Conservation (phyloP, 1,284 basidiomycete species). For the Leccinum cinnamomeum region DNA sequence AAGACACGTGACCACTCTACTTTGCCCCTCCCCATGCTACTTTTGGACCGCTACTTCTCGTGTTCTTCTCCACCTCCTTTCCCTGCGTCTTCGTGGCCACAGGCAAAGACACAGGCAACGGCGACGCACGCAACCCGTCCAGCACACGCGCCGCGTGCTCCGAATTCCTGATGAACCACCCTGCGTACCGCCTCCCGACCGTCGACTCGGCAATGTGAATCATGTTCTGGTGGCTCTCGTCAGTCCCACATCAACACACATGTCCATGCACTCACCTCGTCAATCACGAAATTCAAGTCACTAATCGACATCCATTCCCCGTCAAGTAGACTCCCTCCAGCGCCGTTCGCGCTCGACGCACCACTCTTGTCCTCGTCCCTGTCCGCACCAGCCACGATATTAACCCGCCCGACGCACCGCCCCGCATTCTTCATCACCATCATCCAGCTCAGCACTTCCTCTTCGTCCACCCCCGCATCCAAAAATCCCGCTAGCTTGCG, state of each 20-base stretch:
- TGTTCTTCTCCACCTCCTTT: conserved; percentile 21
- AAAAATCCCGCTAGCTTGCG: conserved; percentile 91
- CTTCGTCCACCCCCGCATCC: conserved; percentile 74
- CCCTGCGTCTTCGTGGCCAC: conserved; percentile 12
- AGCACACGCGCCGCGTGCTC: conserved; percentile 85
- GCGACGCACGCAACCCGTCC: conserved; percentile 72
- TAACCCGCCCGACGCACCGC: conserved; percentile 63
- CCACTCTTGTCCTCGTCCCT: conserved; percentile 27
- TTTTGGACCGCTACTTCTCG: conserved; percentile 40
- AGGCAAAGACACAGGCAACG: conserved; percentile 48
- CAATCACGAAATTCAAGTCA: conserved; percentile 94
- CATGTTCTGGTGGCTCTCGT: conserved; percentile 66
- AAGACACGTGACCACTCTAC: conserved; percentile 18
- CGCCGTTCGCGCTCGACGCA: neutral
- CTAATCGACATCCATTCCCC: conserved; percentile 88
- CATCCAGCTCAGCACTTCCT: conserved; percentile 93
- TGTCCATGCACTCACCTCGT: conserved; percentile 65
- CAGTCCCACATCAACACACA: neutral
- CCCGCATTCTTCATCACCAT: conserved; percentile 95
- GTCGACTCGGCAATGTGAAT: conserved; percentile 95
- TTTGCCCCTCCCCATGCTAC: conserved; percentile 63
- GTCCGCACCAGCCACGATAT: conserved; percentile 18
- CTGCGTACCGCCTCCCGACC: conserved; percentile 88
- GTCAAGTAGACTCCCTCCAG: conserved; percentile 66
- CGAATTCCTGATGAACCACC: conserved; percentile 96